Percentiles rank a stretch among this genome's conserved stretches.
These are phyloP conservation scores for Rhodomyrtus psidioides DNA, from an alignment of 441 rosid species.

Conservation along the genomic window DNA sequence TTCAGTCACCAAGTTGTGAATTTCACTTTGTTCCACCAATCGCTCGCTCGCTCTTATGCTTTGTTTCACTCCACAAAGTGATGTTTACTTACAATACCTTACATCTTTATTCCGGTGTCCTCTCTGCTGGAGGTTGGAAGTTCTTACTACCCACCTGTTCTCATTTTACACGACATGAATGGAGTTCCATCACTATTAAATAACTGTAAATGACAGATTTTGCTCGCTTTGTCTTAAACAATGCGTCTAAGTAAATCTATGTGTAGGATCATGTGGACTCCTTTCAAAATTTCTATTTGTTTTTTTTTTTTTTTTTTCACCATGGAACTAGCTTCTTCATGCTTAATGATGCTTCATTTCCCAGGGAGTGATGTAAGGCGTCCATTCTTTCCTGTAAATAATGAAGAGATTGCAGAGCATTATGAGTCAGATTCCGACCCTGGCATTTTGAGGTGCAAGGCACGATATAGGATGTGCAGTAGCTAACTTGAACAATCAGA, in stretches of 20 bases:
- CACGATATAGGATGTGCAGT: slow-evolving; percentile 55
- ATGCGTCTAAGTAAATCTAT: neutral
- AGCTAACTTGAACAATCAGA: slow-evolving; percentile 31
- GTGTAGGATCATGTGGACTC: neutral
- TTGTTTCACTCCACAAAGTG: too few relatives aligned
- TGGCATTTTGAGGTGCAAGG: slow-evolving; percentile 48
- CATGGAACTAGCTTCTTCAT: neutral
- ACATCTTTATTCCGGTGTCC: too few relatives aligned
- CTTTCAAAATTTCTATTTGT: neutral
- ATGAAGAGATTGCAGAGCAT: slow-evolving; percentile 29
- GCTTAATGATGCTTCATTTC: neutral
- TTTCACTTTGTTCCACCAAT: neutral
- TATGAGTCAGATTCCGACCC: slow-evolving; percentile 20
- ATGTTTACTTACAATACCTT: too few relatives aligned
- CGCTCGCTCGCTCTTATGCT: too few relatives aligned
- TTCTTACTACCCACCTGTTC: neutral
- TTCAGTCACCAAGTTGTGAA: neutral
- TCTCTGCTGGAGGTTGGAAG: too few relatives aligned
- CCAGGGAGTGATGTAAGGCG: slow-evolving; percentile 26
- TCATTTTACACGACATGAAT: neutral
- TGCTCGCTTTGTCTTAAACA: neutral
- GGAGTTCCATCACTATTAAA: neutral
- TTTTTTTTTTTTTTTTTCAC: neutral
- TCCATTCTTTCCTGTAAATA: slow-evolving; percentile 9
- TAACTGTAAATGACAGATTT: neutral